Base-by-base conservation (phyloP, 2,329 filamentous ascomycete genomes). In the Coniochaeta prunicola region DNA sequence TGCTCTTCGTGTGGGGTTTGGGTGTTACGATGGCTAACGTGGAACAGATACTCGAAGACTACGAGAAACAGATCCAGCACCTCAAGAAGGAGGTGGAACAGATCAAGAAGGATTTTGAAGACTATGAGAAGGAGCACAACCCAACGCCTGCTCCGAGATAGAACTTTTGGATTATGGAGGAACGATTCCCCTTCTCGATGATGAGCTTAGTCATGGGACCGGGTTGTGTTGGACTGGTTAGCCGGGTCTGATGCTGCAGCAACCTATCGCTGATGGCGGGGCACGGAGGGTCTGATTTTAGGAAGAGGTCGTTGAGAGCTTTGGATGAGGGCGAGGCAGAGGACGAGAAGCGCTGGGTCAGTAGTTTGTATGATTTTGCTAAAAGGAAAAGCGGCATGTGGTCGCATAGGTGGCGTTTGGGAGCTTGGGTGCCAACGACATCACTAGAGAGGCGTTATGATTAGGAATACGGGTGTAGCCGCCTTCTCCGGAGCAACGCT, bases 41-140 rank as follows among this genome's bases (percentile, higher is more conserved):
- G 15, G 10, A 28, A 8, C 62, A 91, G 88, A 87, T 93, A 53
- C 74, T 93, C 66, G 87, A 89, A 67, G 89, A 92, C 68, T 93
- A 92, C 71, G 88, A 92, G 70, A 89, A 87, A 70, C 90, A 93
- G 75, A 78, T 94, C 34, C 79, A 83, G 68, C 88, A 92, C 69
- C 77, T 96, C 62, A 89, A 86, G 73, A 87, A 86, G 69, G 87
- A 91, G 69, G 77, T 87, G 15, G 86, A 88, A 68, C 79, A 82
- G 56, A 77, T 86, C 63, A 82, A 81, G 65, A 77, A 79, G 45
- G 83, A 85, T 61, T 84, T 80, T 60, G 75, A 78, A 13, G 74
- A 78, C 28, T 85, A 82, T 81, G 78, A 83, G 64, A 78, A 76
- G 67, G 79, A 78, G 62, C 75, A 77, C 57, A 74, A 74, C 62